phyloP scores from a whole-genome alignment of 495 filamentous ascomycete genomes.

The Xanthoparmelia taractica region DNA sequence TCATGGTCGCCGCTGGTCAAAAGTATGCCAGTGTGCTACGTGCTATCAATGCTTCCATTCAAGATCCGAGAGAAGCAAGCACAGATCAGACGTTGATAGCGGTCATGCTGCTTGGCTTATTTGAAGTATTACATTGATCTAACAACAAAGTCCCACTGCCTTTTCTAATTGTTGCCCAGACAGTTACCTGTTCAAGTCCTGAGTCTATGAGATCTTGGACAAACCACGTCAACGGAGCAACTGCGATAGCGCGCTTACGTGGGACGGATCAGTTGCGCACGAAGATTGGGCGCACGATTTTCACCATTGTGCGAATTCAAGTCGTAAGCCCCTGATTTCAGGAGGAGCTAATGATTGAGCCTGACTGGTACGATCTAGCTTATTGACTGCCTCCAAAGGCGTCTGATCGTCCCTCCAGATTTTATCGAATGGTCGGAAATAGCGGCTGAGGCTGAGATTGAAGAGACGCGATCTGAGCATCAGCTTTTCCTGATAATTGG shows the following conservation, averaged over 20 bases:
- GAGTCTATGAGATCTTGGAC: conserved; percentile 40
- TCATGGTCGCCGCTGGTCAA: conserved; percentile 36
- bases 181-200: conserved; percentile 9
- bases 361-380: conserved; percentile 12
- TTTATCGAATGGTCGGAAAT: conserved; percentile 12
- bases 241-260: conserved; percentile 45
- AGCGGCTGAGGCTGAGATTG: not conserved
- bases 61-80: conserved; percentile 45
- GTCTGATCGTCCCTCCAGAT: conserved; percentile 7
- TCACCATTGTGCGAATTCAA: conserved; percentile 45
- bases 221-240: conserved; percentile 47
- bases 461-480: not conserved
- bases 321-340: conserved; percentile 34
- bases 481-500: conserved; percentile 7
- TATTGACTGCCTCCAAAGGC: conserved; percentile 17
- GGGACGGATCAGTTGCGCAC: conserved; percentile 45
- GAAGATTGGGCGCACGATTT: conserved; percentile 40
- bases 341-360: not conserved
- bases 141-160: not conserved
- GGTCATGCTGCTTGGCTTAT: conserved; percentile 50
- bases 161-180: conserved; percentile 4
- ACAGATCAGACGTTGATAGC: conserved; percentile 56
- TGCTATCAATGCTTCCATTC: conserved; percentile 47
- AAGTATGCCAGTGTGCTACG: conserved; percentile 44
- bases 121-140: conserved; percentile 17